These are phyloP conservation scores for Begonia fuchsioides DNA, from an alignment of 306 rosid genomes.

Conservation along the genomic window DNA sequence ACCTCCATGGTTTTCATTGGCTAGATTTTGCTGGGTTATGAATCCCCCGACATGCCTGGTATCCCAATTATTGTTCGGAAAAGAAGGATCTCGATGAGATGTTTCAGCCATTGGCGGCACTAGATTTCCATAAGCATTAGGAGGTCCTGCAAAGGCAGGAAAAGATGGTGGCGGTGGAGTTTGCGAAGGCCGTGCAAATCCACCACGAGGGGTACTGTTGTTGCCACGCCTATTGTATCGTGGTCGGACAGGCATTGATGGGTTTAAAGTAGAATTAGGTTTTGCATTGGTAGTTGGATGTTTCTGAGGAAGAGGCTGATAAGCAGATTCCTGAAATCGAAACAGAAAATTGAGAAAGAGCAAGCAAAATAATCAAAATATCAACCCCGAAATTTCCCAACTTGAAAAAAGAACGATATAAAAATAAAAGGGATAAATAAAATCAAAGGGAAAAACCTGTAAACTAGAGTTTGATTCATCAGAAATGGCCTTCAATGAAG, in stretches of 20 bases:
- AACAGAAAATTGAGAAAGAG: conserved; percentile 10
- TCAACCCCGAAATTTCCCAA: neutral
- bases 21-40: no score
- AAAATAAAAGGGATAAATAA: neutral
- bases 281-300: conserved; percentile 26
- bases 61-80: no score
- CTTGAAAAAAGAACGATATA: neutral
- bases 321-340: conserved; percentile 36
- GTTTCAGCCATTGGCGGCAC: conserved; percentile 26
- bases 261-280: conserved; percentile 24
- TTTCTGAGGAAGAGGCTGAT: conserved; percentile 25
- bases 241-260: conserved; percentile 28
- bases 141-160: conserved; percentile 33
- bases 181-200: conserved; percentile 23
- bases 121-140: conserved; percentile 29
- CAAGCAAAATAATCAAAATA: conserved; percentile 4
- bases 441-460: conserved; percentile 34
- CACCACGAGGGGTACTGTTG: conserved; percentile 25
- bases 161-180: conserved; percentile 49
- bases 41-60: no score
- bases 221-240: conserved; percentile 38
- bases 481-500: conserved; percentile 23
- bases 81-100: no score
- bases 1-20: conserved; percentile 28
- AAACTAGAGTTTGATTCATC: conserved; percentile 34